Conservation (phyloP, 352 stramenopile genomes). For the Blastocystis sp. region DNA sequence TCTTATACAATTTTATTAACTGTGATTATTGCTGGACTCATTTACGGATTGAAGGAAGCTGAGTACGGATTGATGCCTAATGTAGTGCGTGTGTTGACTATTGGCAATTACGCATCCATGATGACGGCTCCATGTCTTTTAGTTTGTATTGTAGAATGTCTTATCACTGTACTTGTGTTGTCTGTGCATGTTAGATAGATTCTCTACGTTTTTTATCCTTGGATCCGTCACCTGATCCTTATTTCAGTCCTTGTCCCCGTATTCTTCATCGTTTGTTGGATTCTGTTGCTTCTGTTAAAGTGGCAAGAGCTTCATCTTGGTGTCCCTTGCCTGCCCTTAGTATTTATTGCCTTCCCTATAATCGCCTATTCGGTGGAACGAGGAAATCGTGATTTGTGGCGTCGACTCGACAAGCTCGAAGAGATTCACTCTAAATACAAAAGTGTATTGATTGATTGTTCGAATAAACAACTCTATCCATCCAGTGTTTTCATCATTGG, state of each 20-base stretch:
- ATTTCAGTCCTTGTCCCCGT: background rate
- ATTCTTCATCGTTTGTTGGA: background rate
- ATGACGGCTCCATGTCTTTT: conserved; percentile 7
- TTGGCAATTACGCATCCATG: background rate
- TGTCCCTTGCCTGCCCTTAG: background rate
- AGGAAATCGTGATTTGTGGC: conserved; percentile 13
- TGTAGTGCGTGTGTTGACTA: conserved; percentile 25
- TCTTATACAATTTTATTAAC: conserved; percentile 1
- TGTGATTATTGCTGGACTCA: background rate
- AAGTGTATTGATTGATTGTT: conserved; percentile 9
- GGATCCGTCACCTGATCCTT: background rate
- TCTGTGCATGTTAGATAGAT: background rate
- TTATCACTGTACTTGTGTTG: background rate
- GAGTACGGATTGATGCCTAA: conserved; percentile 14
- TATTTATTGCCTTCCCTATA: background rate
- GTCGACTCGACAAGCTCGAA: conserved; percentile 14
- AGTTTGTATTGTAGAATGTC: conserved; percentile 25
- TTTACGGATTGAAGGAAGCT: conserved; percentile 10
- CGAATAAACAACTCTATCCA: conserved; percentile 9
- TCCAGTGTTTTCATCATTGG: conserved; percentile 46
- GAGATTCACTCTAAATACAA: conserved; percentile 38
- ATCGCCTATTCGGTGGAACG: background rate
- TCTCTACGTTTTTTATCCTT: conserved; percentile 18
- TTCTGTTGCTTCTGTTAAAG: background rate
- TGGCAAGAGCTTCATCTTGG: background rate